A percentile compares a stretch with the other conserved stretches of the same genome.
Conservation (phyloP, 768 basidiomycete genomes). For the Lactarius hatsudake region DNA sequence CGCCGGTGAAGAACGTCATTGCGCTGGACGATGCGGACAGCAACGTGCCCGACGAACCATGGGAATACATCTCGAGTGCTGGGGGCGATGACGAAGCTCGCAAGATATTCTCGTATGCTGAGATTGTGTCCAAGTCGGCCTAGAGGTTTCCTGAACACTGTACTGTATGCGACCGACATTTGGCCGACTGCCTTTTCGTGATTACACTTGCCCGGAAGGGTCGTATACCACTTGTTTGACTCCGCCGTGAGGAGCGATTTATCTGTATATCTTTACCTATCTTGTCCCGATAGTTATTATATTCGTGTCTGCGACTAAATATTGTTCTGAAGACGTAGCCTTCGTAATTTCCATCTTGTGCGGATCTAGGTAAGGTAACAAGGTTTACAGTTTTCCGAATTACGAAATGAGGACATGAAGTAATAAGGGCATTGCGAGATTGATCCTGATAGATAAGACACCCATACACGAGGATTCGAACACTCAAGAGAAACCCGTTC, state of each 20-base stretch:
- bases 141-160: conserved; percentile 25
- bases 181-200: conserved; percentile 2
- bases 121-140: conserved; percentile 32
- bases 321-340: conserved; percentile 1
- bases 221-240: conserved; percentile 18
- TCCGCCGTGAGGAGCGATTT: conserved; percentile 3
- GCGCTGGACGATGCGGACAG: conserved; percentile 50
- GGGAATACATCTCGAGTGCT: conserved; percentile 51
- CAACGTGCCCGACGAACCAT: conserved; percentile 52
- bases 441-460: conserved; percentile 15
- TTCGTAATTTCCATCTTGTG: neutral
- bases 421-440: conserved; percentile 8
- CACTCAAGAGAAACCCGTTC: conserved; percentile 46
- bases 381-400: conserved; percentile 2
- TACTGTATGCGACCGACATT: conserved; percentile 9
- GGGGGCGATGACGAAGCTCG: conserved; percentile 38
- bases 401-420: neutral
- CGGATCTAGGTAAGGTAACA: neutral
- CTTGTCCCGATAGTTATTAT: conserved; percentile 11
- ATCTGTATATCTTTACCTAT: conserved; percentile 21
- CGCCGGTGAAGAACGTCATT: conserved; percentile 53
- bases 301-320: neutral
- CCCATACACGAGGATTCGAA: neutral
- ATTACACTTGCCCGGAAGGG: conserved; percentile 11
- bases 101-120: conserved; percentile 43